Base-by-base conservation (phyloP, 768 basidiomycete genomes). In the Cystobasidium onofrii region DNA sequence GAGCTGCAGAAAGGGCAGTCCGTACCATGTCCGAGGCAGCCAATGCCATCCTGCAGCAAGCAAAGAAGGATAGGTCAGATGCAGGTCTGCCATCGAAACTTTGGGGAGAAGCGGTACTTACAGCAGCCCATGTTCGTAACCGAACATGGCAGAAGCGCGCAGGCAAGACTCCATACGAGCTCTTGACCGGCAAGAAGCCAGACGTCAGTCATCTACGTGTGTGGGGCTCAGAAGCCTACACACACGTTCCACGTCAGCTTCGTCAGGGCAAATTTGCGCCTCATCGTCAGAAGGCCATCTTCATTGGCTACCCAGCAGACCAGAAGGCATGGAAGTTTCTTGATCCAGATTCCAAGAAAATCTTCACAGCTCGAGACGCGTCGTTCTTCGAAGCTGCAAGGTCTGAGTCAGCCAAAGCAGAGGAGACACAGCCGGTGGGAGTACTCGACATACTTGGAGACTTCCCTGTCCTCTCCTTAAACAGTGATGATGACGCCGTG, bases 61-160 rank as follows among this genome's bases (percentile, higher is more conserved):
- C 29, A 29, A 27, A 60, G 31, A 7, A 54, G 31, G 57, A 60
- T 60, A 27, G 57, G 15, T 34, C 15, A 34, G 12, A 4, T 13
- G 27, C 57, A 60, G 57, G 29, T 34, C 57, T 60, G 20, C 13
- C 25, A 29, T 7, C 10, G 6, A 27, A 34, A 7, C 13, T 60
- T 6, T 60, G 33, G 57, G 57, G 33, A 60, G 57, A 34, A 60
- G 57, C 57, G 4, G 57, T 60, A 60, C 57, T 34, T 29, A 60
- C 57, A 60, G 57, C 57, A 27, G 57, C 57, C 3, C 20, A 60
- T 60, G 57, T 60, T 20, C 25, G 57, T 12, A 34, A 60, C 15
- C 10, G 57, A 60, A 60, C 57, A 12, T 60, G 57, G 57, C 57
- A 60, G 29, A 60, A 60, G 57, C 29, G 57, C 23, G 10, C 25